Evolutionary conservation across 2,329 filamentous ascomycete genomes (phyloP).

Genomic region (Penicillium sp.): DNA sequence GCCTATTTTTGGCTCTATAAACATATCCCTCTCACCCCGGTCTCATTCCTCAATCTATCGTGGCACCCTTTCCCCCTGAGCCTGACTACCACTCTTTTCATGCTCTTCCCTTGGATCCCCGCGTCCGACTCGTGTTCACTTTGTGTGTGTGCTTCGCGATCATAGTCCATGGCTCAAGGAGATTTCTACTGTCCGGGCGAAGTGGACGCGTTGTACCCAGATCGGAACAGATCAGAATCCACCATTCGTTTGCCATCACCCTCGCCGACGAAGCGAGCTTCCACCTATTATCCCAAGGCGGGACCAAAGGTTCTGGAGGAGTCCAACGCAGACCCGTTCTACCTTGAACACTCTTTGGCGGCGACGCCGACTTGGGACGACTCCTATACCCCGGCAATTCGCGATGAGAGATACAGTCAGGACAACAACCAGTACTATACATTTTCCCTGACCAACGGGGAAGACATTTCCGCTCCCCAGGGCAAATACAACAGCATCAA

Average conservation of each 20-base stretch:
- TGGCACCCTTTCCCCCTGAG: slow-evolving; percentile 5
- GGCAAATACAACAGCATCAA: slow-evolving; percentile 17
- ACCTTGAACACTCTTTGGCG: slow-evolving; percentile 35
- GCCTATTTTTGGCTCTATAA: slow-evolving; percentile 36
- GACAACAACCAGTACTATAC: slow-evolving; percentile 32
- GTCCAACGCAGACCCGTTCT: slow-evolving; percentile 38
- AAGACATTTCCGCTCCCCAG: slow-evolving; percentile 15
- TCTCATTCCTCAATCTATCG: slow-evolving; percentile 16
- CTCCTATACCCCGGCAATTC: slow-evolving; percentile 23
- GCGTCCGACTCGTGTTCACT: slow-evolving; percentile 7
- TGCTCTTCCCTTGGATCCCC: slow-evolving; percentile 11
- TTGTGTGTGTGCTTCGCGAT: slow-evolving; percentile 19
- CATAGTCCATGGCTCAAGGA: slow-evolving; percentile 39
- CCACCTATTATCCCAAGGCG: slow-evolving; percentile 29
- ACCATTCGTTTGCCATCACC: slow-evolving; percentile 28
- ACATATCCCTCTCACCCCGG: slow-evolving; percentile 30
- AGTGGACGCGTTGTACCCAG: slow-evolving; percentile 30
- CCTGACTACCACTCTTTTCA: neutral
- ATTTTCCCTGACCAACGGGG: slow-evolving; percentile 25
- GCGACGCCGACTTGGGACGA: slow-evolving; percentile 25
- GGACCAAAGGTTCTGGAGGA: slow-evolving; percentile 30
- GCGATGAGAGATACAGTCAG: slow-evolving; percentile 32
- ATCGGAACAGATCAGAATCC: slow-evolving; percentile 31
- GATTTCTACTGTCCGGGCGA: slow-evolving; percentile 32
- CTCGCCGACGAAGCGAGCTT: slow-evolving; percentile 28